Percentiles rank a stretch among this genome's conserved stretches.
These are phyloP conservation scores for Eimeria maxima DNA, from an alignment of 169 alveolate genomes.

Conservation along the genomic window DNA sequence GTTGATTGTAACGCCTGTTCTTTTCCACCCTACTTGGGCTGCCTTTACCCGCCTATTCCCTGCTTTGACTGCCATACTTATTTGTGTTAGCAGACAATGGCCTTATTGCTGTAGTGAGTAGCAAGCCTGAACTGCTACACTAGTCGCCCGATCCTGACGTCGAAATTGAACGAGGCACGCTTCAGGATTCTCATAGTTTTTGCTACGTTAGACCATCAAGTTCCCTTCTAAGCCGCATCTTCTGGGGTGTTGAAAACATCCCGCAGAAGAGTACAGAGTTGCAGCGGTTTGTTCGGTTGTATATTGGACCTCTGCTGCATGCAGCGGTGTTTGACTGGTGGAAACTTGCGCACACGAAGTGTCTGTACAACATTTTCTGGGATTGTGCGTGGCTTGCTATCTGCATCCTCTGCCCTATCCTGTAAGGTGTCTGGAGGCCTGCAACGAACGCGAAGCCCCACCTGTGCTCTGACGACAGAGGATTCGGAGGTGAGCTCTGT, in stretches of 20 bases:
- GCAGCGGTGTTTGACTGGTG: constrained; percentile 31
- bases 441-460: not conserved
- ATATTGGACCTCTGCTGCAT: not conserved
- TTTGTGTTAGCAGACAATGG: not conserved
- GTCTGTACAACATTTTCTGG: not conserved
- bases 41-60: not conserved
- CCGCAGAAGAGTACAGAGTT: constrained; percentile 49
- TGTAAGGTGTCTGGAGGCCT: not conserved
- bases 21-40: not conserved
- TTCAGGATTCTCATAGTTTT: not conserved
- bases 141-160: not conserved
- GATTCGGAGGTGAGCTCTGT: not conserved
- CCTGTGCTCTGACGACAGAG: not conserved
- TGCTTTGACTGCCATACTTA: not conserved
- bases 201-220: not conserved
- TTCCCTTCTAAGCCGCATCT: not conserved
- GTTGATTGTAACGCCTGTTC: not conserved
- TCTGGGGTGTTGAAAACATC: constrained; percentile 11
- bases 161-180: not conserved
- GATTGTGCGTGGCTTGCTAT: not conserved
- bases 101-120: not conserved
- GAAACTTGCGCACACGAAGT: not conserved
- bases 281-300: constrained; percentile 7
- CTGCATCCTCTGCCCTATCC: not conserved
- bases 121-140: not conserved